A percentile compares a stretch with the other conserved stretches of the same genome.
phyloP scores from a whole-genome alignment of 2,329 filamentous ascomycete genomes.

The Fusarium lyarnte region DNA sequence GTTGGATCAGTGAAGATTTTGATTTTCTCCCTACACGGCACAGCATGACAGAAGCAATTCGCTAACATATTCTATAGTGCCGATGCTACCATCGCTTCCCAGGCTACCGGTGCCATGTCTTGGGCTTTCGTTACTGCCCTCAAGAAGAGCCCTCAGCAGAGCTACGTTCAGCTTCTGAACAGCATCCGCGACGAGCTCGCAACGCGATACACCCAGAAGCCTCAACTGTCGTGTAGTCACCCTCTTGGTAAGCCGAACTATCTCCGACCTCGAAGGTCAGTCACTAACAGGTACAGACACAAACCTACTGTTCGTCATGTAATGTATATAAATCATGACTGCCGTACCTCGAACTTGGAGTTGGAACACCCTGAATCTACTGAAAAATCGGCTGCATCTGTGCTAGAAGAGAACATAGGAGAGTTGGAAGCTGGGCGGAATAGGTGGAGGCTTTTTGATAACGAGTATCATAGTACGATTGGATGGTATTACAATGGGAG shows the following conservation, averaged over 20 bases:
- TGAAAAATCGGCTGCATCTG: neutral
- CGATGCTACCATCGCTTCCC: conserved; percentile 88
- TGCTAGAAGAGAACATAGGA: neutral
- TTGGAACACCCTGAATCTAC: conserved; percentile 17
- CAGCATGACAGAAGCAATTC: neutral
- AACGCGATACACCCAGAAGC: conserved; percentile 91
- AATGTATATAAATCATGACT: conserved; percentile 41
- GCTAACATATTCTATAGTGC: conserved; percentile 64
- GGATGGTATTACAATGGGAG: conserved; percentile 23
- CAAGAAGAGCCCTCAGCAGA: conserved; percentile 97
- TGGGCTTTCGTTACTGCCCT: conserved; percentile 95
- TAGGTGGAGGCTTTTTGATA: neutral
- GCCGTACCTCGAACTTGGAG: conserved; percentile 22
- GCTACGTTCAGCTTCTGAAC: conserved; percentile 95
- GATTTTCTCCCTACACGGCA: neutral
- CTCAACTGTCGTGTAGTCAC: conserved; percentile 96
- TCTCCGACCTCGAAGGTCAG: neutral
- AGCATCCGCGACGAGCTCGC: conserved; percentile 93
- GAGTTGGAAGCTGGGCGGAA: neutral
- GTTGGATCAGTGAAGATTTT: conserved; percentile 47
- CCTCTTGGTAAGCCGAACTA: conserved; percentile 77
- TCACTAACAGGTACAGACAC: conserved; percentile 59
- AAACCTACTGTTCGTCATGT: conserved; percentile 71
- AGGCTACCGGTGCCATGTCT: conserved; percentile 97
- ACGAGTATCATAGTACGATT: neutral